Conservation (phyloP, 441 rosid genomes). For the Breynia disticha region DNA sequence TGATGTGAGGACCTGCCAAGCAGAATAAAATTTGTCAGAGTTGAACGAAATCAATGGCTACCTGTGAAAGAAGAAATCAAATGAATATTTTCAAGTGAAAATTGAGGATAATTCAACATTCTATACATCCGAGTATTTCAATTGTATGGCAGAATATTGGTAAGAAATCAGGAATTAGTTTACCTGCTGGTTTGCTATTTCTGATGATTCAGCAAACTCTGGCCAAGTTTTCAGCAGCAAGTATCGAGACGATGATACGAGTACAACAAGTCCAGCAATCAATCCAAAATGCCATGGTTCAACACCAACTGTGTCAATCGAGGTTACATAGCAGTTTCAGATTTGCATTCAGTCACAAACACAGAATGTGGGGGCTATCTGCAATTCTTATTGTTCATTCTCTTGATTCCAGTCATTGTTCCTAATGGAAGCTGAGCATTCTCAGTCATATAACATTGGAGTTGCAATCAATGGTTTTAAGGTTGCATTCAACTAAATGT, state of each 20-base stretch:
- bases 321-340: no score
- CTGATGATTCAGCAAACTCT: slow-evolving; percentile 73
- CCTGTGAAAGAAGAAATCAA: no score
- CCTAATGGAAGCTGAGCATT: background rate
- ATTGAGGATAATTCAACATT: no score
- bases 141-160: no score
- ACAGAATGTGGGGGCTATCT: no score
- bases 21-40: background rate
- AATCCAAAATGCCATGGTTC: slow-evolving; percentile 83
- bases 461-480: no score
- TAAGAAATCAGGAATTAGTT: no score
- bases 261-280: slow-evolving; percentile 49
- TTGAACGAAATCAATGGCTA: background rate
- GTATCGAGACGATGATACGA: slow-evolving; percentile 64
- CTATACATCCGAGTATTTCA: no score
- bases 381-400: no score
- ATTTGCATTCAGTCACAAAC: no score
- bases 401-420: no score
- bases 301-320: slow-evolving; percentile 48
- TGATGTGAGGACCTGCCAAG: slow-evolving; percentile 63
- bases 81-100: no score
- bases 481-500: background rate
- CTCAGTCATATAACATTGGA: background rate
- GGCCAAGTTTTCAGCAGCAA: slow-evolving; percentile 66
- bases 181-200: slow-evolving; percentile 79